Evolutionary conservation across 2,329 filamentous ascomycete genomes (phyloP).

Genomic region (Verticillium klebahnii): DNA sequence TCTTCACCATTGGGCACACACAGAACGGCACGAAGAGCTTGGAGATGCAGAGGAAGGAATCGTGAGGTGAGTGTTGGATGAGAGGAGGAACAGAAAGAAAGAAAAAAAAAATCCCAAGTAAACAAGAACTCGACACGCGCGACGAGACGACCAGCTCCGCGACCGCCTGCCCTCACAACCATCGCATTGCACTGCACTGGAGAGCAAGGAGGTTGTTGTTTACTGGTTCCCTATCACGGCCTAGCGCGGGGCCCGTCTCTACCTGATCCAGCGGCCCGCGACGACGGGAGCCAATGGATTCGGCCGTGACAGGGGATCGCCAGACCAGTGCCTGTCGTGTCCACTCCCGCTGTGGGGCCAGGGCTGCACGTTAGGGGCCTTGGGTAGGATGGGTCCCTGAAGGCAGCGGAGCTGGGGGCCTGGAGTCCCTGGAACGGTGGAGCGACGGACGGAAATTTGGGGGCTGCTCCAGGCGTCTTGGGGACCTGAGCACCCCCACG

Average conservation of each 20-base stretch:
- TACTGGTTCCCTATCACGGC: slow-evolving; percentile 36
- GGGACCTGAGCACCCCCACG: too few species aligned
- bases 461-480: too few species aligned
- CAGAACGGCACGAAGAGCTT: not conserved
- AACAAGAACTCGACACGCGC: not conserved
- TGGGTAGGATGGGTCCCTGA: not conserved
- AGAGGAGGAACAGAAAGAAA: not conserved
- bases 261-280: not conserved
- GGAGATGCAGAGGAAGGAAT: not conserved
- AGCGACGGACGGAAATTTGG: too few species aligned
- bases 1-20: too few species aligned
- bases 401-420: not conserved
- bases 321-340: not conserved
- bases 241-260: slow-evolving; percentile 22
- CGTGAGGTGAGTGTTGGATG: too few species aligned
- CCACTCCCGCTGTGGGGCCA: too few species aligned
- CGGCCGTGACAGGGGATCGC: not conserved
- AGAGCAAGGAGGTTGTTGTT: slow-evolving; percentile 29
- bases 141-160: not conserved
- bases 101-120: slow-evolving; percentile 9
- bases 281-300: slow-evolving; percentile 2
- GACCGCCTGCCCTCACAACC: too few species aligned
- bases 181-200: not conserved
- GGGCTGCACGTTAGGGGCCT: not conserved
- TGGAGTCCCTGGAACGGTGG: too few species aligned